Evolutionary conservation across 2,329 filamentous ascomycete genomes (phyloP).

Genomic region (Alternaria conjuncta): DNA sequence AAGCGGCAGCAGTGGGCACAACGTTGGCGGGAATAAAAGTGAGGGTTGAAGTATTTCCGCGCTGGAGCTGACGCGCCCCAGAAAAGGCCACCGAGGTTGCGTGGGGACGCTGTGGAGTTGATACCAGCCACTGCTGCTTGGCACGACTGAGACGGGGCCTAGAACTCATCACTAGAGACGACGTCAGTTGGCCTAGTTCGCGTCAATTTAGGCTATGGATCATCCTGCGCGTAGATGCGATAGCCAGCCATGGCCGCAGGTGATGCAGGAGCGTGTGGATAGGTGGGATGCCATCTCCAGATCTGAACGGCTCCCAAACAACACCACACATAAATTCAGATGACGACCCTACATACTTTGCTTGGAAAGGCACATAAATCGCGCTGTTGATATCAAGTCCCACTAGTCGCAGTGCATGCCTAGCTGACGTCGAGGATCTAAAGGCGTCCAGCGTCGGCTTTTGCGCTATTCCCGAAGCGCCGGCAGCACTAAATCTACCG

Average conservation of each 20-base stretch:
- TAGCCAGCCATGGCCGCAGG: neutral
- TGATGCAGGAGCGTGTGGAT: neutral
- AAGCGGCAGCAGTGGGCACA: slow-evolving; percentile 23
- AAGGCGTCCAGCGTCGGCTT: neutral
- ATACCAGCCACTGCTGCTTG: slow-evolving; percentile 20
- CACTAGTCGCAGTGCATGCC: neutral
- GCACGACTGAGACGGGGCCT: slow-evolving; percentile 1
- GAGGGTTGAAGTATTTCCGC: slow-evolving; percentile 26
- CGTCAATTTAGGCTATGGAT: neutral
- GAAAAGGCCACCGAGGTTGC: slow-evolving; percentile 14
- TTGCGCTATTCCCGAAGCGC: neutral
- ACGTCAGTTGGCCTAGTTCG: neutral
- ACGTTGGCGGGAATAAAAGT: slow-evolving; percentile 37
- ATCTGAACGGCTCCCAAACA: no score
- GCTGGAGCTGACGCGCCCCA: slow-evolving; percentile 12
- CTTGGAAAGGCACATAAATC: neutral
- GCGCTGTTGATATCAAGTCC: neutral
- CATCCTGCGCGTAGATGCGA: neutral
- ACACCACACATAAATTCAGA: no score
- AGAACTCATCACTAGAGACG: neutral
- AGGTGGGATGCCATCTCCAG: neutral
- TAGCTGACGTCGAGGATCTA: neutral
- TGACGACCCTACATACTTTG: neutral
- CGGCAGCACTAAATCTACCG: neutral
- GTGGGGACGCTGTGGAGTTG: slow-evolving; percentile 13